Conservation (phyloP, 2,329 filamentous ascomycete species). For the Claviceps fusiformis region DNA sequence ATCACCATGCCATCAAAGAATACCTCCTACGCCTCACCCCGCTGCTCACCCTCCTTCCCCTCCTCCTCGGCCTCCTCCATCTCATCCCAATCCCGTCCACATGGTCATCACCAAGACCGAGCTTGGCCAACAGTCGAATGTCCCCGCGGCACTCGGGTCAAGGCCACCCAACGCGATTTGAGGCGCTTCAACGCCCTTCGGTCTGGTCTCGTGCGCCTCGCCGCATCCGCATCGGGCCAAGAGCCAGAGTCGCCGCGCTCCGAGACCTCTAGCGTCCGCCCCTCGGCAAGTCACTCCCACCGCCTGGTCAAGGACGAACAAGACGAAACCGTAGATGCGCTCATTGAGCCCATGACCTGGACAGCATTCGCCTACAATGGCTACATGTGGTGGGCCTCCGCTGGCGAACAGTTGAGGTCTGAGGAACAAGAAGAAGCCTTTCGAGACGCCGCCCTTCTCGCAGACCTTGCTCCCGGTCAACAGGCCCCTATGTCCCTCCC, state of each 20-base stretch:
- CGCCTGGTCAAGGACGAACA: conserved; percentile 21
- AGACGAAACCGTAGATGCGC: conserved; percentile 37
- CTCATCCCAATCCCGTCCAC: conserved; percentile 13
- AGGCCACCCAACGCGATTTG: conserved; percentile 81
- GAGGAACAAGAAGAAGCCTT: conserved; percentile 45
- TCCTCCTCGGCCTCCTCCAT: neutral
- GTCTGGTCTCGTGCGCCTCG: conserved; percentile 42
- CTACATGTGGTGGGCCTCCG: conserved; percentile 85
- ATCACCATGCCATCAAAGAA: conserved; percentile 63
- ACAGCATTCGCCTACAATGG: conserved; percentile 64
- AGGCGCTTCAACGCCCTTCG: conserved; percentile 62
- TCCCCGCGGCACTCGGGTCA: conserved; percentile 50
- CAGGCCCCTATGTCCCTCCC: conserved; percentile 18
- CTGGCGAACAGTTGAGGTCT: conserved; percentile 55
- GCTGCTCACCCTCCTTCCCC: conserved; percentile 13
- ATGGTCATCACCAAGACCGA: conserved; percentile 37
- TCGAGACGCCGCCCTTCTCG: conserved; percentile 41
- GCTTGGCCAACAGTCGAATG: conserved; percentile 66
- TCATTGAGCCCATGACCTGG: conserved; percentile 54
- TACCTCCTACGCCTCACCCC: conserved; percentile 14
- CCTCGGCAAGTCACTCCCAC: conserved; percentile 15
- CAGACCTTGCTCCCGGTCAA: conserved; percentile 30
- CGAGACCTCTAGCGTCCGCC: conserved; percentile 13
- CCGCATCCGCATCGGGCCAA: conserved; percentile 12
- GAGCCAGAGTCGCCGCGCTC: conserved; percentile 17